These are phyloP conservation scores for Torulaspora globosa DNA, from an alignment of 1,139 yeast genomes.

Conservation along the genomic window DNA sequence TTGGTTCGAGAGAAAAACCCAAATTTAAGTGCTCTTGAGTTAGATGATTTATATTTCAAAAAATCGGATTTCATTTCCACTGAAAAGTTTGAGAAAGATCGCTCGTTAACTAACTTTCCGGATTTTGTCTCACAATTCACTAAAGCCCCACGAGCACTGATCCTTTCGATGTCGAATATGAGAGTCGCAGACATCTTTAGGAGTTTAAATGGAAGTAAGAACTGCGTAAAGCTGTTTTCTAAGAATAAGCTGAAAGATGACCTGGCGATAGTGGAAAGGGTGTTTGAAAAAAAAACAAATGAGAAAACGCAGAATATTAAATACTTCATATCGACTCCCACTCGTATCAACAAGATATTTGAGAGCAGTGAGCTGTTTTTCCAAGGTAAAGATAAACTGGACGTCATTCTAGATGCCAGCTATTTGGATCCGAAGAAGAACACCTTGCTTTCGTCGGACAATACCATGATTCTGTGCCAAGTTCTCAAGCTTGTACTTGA, in stretches of 20 bases:
- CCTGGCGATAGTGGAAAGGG: conserved; percentile 39
- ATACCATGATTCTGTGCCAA: conserved; percentile 26
- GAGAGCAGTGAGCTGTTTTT: conserved; percentile 43
- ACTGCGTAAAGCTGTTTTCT: conserved; percentile 54
- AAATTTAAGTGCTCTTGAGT: conserved; percentile 35
- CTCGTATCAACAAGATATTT: conserved; percentile 51
- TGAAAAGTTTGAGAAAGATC: conserved; percentile 25
- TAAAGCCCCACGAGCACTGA: conserved; percentile 33
- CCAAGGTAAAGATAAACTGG: conserved; percentile 49
- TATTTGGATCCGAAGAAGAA: conserved; percentile 53
- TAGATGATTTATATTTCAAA: conserved; percentile 36
- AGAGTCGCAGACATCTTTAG: conserved; percentile 39
- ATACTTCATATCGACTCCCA: conserved; percentile 56
- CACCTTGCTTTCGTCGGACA: conserved; percentile 31
- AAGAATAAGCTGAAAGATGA: conserved; percentile 61
- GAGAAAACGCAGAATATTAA: conserved; percentile 20
- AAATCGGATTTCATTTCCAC: conserved; percentile 34
- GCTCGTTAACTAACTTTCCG: conserved; percentile 28
- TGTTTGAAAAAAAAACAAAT: conserved; percentile 18
- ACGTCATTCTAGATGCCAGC: conserved; percentile 55
- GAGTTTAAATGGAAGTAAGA: conserved; percentile 46
- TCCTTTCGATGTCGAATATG: conserved; percentile 34
- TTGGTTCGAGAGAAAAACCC: conserved; percentile 34
- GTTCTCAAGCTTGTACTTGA: conserved; percentile 28
- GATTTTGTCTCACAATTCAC: conserved; percentile 30